Conservation (phyloP, 2,329 filamentous ascomycete species). For the Ceratocystis huliohia region DNA sequence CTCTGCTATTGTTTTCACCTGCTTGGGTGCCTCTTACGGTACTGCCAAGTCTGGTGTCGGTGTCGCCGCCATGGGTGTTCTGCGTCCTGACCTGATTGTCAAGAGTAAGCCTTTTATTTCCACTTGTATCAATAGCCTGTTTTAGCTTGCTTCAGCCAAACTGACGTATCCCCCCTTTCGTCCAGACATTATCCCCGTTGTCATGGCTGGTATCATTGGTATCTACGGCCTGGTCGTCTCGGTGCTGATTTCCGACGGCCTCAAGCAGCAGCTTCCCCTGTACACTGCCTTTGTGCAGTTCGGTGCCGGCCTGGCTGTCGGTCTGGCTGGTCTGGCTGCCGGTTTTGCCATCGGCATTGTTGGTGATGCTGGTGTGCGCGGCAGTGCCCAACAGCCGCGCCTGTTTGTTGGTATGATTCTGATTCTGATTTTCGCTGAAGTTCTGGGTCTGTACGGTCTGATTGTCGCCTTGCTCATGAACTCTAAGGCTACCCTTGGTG, state of each 20-base stretch:
- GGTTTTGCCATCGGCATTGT: slow-evolving; percentile 81
- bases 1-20: slow-evolving; percentile 92
- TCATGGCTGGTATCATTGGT: slow-evolving; percentile 99
- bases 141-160: too few species aligned
- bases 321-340: slow-evolving; percentile 70
- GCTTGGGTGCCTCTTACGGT: slow-evolving; percentile 92
- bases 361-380: slow-evolving; percentile 77
- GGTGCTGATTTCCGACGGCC: slow-evolving; percentile 69
- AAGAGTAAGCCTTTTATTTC: slow-evolving; percentile 57
- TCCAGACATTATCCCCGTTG: slow-evolving; percentile 94
- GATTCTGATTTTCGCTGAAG: slow-evolving; percentile 99
- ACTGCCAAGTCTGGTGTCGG: slow-evolving; percentile 98
- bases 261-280: slow-evolving; percentile 58
- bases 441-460: slow-evolving; percentile 96
- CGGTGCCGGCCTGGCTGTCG: slow-evolving; percentile 69
- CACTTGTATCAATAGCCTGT: too few species aligned
- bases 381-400: slow-evolving; percentile 70
- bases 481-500: slow-evolving; percentile 65
- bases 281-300: slow-evolving; percentile 80
- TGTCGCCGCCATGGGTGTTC: slow-evolving; percentile 96
- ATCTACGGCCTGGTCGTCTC: slow-evolving; percentile 90
- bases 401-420: slow-evolving; percentile 96
- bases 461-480: slow-evolving; percentile 99
- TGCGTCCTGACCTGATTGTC: slow-evolving; percentile 94
- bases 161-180: background rate